A percentile compares a stretch with the other conserved stretches of the same genome.
These are phyloP conservation scores for Cenchrus americanus DNA, from an alignment of 176 grass and related monocot genomes.

Conservation along the genomic window DNA sequence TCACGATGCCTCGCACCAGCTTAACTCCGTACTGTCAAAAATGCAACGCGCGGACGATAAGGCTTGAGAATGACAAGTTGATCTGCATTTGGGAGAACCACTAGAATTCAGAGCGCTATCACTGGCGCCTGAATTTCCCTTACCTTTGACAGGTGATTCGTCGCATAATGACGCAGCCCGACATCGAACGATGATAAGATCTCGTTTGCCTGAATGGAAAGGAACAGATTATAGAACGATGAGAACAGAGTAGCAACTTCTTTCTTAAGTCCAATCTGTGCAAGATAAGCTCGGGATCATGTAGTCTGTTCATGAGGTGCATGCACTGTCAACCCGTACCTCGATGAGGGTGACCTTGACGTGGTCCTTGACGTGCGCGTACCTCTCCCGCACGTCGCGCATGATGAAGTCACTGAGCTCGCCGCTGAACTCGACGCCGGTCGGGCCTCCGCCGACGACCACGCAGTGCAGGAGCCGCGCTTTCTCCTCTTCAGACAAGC, in stretches of 20 bases:
- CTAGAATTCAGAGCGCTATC: not conserved
- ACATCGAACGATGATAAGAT: conserved; percentile 89
- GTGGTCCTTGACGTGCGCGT: conserved; percentile 85
- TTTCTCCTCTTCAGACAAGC: conserved; percentile 77
- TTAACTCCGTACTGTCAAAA: conserved; percentile 72
- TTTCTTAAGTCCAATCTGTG: not conserved
- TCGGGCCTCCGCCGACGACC: conserved; percentile 87
- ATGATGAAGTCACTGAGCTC: conserved; percentile 96
- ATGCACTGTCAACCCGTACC: conserved; percentile 35
- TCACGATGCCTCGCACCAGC: conserved; percentile 72
- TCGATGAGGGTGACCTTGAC: conserved; percentile 95
- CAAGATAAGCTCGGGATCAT: not conserved
- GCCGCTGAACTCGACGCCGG: conserved; percentile 94
- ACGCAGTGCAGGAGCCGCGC: conserved; percentile 78
- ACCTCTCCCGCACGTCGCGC: conserved; percentile 73
- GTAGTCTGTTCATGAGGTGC: not conserved
- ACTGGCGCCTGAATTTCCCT: not conserved
- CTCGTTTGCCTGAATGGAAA: conserved; percentile 66
- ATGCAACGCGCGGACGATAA: not conserved
- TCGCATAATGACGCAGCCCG: conserved; percentile 77
- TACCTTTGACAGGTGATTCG: conserved; percentile 83
- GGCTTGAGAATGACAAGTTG: not conserved
- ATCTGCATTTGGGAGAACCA: not conserved
- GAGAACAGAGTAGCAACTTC: not conserved
- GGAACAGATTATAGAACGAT: not conserved